A percentile compares a stretch with the other conserved stretches of the same genome.
Conservation (phyloP, 2,329 filamentous ascomycete species). For the Cercospora nicotianae region DNA sequence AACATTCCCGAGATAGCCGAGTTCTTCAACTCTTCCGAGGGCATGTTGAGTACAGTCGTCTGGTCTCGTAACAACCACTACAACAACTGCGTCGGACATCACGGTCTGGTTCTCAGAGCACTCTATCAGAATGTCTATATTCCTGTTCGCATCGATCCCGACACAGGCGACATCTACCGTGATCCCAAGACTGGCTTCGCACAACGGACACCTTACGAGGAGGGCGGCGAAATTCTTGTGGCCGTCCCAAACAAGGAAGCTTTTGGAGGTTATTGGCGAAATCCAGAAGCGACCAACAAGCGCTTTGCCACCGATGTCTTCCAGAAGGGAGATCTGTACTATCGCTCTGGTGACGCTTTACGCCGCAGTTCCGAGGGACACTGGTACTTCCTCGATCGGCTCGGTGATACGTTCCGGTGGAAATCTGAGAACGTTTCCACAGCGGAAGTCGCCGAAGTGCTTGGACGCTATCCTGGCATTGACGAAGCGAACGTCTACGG, state of each 20-base stretch:
- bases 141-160: conserved; percentile 68
- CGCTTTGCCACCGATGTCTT: conserved; percentile 50
- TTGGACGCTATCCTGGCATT: conserved; percentile 45
- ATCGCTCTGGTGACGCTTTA: conserved; percentile 49
- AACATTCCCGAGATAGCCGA: conserved; percentile 64
- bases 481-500: conserved; percentile 51
- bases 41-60: conserved; percentile 58
- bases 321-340: conserved; percentile 48
- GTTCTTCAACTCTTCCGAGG: conserved; percentile 78
- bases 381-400: conserved; percentile 50
- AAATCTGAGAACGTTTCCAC: conserved; percentile 51
- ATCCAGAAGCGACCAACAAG: conserved; percentile 64
- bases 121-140: conserved; percentile 58
- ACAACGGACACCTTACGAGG: conserved; percentile 60
- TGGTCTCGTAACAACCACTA: conserved; percentile 60
- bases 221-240: conserved; percentile 73
- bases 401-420: conserved; percentile 52
- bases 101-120: conserved; percentile 61
- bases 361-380: conserved; percentile 43
- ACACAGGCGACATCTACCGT: conserved; percentile 65
- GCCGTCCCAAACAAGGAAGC: conserved; percentile 55
- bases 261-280: conserved; percentile 70
- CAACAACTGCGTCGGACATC: conserved; percentile 66
- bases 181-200: conserved; percentile 69
- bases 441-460: conserved; percentile 46